Conservation (phyloP, 1,284 basidiomycete genomes). For the Puccinia hordei region DNA sequence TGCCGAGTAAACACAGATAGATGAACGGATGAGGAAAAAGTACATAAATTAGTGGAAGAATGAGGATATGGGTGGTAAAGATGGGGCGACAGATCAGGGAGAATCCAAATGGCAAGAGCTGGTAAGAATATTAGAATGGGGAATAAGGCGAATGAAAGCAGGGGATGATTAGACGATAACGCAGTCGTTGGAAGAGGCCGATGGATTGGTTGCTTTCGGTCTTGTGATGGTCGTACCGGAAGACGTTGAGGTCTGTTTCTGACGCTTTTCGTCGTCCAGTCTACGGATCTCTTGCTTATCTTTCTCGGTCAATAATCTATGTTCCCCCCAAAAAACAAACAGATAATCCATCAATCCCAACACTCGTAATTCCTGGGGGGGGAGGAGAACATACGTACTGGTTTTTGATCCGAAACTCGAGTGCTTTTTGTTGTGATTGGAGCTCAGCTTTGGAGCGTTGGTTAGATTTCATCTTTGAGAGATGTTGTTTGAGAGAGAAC, state of each 20-base stretch:
- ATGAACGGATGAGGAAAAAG: too few relatives aligned
- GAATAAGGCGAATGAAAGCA: too few relatives aligned
- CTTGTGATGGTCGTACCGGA: neutral
- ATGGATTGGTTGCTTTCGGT: neutral
- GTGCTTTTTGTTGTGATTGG: slow-evolving; percentile 36
- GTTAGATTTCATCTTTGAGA: neutral
- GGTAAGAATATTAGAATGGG: neutral
- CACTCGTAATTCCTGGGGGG: too few relatives aligned
- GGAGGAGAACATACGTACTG: neutral
- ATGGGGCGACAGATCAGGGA: too few relatives aligned
- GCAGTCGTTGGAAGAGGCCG: neutral
- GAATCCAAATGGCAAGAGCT: neutral
- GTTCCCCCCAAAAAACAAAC: neutral
- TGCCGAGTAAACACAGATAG: too few relatives aligned
- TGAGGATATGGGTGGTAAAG: too few relatives aligned
- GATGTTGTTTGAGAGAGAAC: slow-evolving; percentile 12
- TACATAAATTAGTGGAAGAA: too few relatives aligned
- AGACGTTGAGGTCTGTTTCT: neutral
- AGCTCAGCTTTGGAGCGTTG: slow-evolving; percentile 32
- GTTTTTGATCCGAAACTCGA: slow-evolving; percentile 33
- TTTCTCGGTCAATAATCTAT: slow-evolving; percentile 12
- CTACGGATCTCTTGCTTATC: slow-evolving; percentile 9
- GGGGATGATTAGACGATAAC: slow-evolving; percentile 14
- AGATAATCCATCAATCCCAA: neutral
- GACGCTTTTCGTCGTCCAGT: neutral